phyloP scores from a whole-genome alignment of 1,284 basidiomycete genomes.

The Apiotrichum veenhuisii region DNA sequence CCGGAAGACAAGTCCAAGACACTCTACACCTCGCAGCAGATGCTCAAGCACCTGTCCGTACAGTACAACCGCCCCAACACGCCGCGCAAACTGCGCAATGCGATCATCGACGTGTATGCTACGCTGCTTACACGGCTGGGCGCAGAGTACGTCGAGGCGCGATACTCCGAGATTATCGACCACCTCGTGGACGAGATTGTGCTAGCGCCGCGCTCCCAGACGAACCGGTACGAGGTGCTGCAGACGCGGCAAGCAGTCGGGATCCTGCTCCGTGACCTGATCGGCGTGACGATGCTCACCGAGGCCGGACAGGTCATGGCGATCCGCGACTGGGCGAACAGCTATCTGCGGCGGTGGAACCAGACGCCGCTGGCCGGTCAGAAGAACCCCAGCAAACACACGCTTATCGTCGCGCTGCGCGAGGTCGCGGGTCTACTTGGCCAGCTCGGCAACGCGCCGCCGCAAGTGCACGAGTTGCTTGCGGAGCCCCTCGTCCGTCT shows the following conservation, averaged over 20 bases:
- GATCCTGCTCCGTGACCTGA: conserved; percentile 75
- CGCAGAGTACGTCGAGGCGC: conserved; percentile 69
- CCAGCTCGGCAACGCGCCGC: conserved; percentile 87
- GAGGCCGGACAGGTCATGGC: conserved; percentile 91
- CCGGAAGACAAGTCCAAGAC: conserved; percentile 63
- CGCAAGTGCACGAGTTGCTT: conserved; percentile 82
- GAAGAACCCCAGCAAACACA: conserved; percentile 63
- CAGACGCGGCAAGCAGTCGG: conserved; percentile 69
- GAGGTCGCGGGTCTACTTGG: conserved; percentile 82
- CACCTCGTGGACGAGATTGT: conserved; percentile 79
- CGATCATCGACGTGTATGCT: conserved; percentile 85
- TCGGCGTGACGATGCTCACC: conserved; percentile 80
- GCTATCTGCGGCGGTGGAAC: conserved; percentile 79
- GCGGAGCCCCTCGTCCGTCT: conserved; percentile 80
- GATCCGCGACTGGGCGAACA: conserved; percentile 75
- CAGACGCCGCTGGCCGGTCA: conserved; percentile 87
- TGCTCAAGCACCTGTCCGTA: conserved; percentile 71
- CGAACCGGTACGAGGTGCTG: conserved; percentile 69
- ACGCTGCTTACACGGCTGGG: conserved; percentile 74
- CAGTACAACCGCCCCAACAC: conserved; percentile 73
- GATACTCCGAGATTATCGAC: conserved; percentile 72
- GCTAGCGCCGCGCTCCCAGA: conserved; percentile 54
- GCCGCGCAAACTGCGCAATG: conserved; percentile 69
- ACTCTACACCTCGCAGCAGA: conserved; percentile 70
- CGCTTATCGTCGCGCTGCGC: conserved; percentile 71